Conservation (phyloP, 1,284 basidiomycete species). For the Pseudozyma thailandica region DNA sequence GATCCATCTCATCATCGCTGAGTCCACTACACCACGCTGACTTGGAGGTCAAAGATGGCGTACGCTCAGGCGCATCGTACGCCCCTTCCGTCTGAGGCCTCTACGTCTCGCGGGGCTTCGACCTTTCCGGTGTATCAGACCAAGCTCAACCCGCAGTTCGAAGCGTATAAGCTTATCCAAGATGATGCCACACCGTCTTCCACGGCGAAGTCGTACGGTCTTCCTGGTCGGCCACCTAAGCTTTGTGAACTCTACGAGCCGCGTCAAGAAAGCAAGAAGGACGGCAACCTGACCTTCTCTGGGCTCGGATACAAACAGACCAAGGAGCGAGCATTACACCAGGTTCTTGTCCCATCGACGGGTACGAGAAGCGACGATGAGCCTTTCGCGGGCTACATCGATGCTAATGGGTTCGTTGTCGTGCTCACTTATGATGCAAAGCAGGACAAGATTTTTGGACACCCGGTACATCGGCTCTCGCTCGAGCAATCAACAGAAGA, state of each 20-base stretch:
- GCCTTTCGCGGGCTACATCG: conserved; percentile 46
- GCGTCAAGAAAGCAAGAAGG: not conserved
- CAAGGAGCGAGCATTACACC: conserved; percentile 40
- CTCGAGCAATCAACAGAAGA: not conserved
- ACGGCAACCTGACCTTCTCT: conserved; percentile 15
- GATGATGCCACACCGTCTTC: conserved; percentile 12
- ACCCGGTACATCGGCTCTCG: conserved; percentile 32
- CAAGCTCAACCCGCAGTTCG: conserved; percentile 40
- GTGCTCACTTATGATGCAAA: conserved; percentile 19
- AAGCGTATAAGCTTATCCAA: conserved; percentile 50
- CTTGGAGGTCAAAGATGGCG: conserved; percentile 19
- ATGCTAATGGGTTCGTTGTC: conserved; percentile 34
- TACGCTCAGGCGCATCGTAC: conserved; percentile 31
- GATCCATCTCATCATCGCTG: not conserved
- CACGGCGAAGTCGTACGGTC: conserved; percentile 3
- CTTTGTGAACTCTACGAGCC: conserved; percentile 31
- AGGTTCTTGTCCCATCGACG: conserved; percentile 22
- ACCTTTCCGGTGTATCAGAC: conserved; percentile 20
- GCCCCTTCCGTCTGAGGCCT: conserved; percentile 6
- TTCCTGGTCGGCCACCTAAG: conserved; percentile 26
- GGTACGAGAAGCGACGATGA: conserved; percentile 7
- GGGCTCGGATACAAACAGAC: conserved; percentile 46
- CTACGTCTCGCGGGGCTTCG: not conserved
- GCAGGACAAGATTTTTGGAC: conserved; percentile 19
- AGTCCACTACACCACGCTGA: not conserved